Base-by-base conservation (phyloP, 192 early-diverging fungal genomes). In the Linnemannia elongata region DNA sequence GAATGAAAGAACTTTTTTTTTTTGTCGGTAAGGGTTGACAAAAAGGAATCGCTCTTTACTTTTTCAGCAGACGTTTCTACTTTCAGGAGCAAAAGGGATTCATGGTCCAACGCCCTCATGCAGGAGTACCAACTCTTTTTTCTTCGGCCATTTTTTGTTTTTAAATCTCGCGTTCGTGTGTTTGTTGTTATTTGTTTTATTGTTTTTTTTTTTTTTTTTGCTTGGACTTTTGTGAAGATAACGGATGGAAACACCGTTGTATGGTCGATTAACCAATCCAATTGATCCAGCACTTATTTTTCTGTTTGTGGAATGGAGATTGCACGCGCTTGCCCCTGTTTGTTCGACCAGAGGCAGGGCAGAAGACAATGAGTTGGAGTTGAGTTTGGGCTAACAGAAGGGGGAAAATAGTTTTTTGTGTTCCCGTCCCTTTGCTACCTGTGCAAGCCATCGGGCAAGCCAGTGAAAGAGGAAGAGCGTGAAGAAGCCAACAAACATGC, bases 181-280 rank as follows among this genome's bases (percentile, higher is more conserved):
- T 66, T 63, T 12, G 9, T 27, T 27, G 9, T 63, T 63, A n/a
- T n/a, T n/a, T n/a, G n/a, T n/a, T n/a, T n/a, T n/a, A n/a, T n/a
- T 55, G 18, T n/a, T 7, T 4, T 8, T 55, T n/a, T 55, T 6
- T 0, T 30, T 60, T 30, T 24, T 30, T 30, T 27, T 9, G 8
- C 30, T 60, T 60, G n/a, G 22, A 7, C 5, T 60, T 60, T 9
- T 10, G 27, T 33, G 8, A 15, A 33, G 60, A 66, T 66, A 66
- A 66, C 1, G 27, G 60, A 33, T 1, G 27, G 60, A 33, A 33
- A 35, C 60, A 27, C 30, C 30, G 60, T 66, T 66, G 27, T 66
- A 15, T 66, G 60, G 27, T 33, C 27, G 60, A 66, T 66, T 66
- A 30, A 66, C 60, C 60, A 66, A 66, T 66, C 60, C 60, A 66